Conservation (phyloP, 768 basidiomycete genomes). For the Amyloporia xantha region DNA sequence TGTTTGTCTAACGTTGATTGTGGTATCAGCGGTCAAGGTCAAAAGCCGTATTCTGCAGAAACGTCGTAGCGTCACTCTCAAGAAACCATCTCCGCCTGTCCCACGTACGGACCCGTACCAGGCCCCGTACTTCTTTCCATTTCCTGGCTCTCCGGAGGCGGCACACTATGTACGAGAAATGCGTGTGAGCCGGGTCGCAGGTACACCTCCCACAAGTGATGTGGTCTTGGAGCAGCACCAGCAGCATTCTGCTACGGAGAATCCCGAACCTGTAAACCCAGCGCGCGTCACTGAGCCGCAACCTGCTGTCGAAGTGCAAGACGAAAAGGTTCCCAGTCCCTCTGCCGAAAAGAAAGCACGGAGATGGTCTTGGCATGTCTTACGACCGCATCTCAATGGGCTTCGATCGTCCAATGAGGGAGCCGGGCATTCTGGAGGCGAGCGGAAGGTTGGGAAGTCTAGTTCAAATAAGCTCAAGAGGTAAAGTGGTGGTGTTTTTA, state of each 20-base stretch:
- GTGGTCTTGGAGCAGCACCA: neutral
- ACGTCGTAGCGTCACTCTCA: neutral
- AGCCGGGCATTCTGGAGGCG: no score
- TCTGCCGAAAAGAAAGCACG: neutral
- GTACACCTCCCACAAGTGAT: slow-evolving; percentile 6
- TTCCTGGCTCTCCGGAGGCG: slow-evolving; percentile 34
- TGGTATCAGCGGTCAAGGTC: neutral
- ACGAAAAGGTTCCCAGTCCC: neutral
- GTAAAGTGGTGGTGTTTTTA: no score
- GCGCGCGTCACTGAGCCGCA: neutral
- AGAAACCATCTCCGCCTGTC: neutral
- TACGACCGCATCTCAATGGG: no score
- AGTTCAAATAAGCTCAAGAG: no score
- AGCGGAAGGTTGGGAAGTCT: no score
- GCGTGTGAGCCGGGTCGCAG: neutral
- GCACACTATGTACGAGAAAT: slow-evolving; percentile 21
- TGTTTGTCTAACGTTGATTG: no score
- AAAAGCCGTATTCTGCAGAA: neutral
- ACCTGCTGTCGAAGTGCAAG: neutral
- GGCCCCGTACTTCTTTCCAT: slow-evolving; percentile 55
- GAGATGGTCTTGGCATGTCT: neutral
- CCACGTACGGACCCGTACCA: slow-evolving; percentile 53
- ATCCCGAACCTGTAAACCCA: no score
- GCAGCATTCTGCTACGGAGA: no score
- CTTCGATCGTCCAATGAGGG: no score